Conservation (phyloP, 2,329 filamentous ascomycete species). For the Scytalidium lignicola region DNA sequence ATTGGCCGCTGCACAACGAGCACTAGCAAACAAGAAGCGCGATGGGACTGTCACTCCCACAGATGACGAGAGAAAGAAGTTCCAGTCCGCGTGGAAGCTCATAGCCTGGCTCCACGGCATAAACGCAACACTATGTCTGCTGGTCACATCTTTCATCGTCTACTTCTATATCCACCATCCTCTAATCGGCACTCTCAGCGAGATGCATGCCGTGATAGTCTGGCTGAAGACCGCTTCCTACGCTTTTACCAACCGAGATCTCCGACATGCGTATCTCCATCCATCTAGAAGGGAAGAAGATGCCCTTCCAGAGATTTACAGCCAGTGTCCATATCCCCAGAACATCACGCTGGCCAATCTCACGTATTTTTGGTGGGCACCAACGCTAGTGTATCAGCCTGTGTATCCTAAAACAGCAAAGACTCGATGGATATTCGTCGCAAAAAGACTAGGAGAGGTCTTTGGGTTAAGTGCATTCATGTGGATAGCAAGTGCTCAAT, state of each 20-base stretch:
- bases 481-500: constrained; percentile 92
- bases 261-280: constrained; percentile 85
- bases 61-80: constrained; percentile 51
- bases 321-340: constrained; percentile 75
- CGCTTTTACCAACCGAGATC: constrained; percentile 91
- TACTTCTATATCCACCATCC: constrained; percentile 92
- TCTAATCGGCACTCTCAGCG: constrained; percentile 83
- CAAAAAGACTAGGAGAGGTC: constrained; percentile 75
- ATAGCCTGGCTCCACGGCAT: constrained; percentile 76
- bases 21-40: constrained; percentile 48
- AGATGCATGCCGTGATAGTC: constrained; percentile 89
- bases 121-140: constrained; percentile 78
- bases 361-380: constrained; percentile 96
- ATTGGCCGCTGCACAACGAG: constrained; percentile 72
- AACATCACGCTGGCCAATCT: constrained; percentile 89
- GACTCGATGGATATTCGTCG: constrained; percentile 83
- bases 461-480: constrained; percentile 79
- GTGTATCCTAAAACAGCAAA: constrained; percentile 81
- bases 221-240: constrained; percentile 97
- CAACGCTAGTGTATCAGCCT: constrained; percentile 93
- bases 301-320: constrained; percentile 75
- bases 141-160: constrained; percentile 76
- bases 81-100: constrained; percentile 71
- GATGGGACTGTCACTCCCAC: constrained; percentile 26
- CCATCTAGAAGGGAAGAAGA: constrained; percentile 62